Base-by-base conservation (phyloP, 1,139 yeast genomes). In the Yamadazyma sp. region DNA sequence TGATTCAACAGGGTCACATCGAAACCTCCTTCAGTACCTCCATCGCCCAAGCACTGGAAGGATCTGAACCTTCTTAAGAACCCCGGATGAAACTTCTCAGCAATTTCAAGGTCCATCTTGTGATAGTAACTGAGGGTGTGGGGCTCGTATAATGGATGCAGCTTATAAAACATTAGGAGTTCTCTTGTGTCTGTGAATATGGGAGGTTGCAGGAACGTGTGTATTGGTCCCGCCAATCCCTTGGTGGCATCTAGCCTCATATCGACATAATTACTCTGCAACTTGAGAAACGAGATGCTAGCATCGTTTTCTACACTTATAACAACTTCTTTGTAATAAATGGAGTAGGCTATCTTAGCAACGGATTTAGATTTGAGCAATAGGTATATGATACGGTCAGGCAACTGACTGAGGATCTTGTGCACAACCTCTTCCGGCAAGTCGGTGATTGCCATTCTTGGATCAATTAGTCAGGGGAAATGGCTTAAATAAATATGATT, bases 81-180 rank as follows among this genome's bases (percentile, higher is more conserved):
- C 8, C 26, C 26, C 6, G 33, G 33, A 5, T 31, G 20, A 6
- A 13, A 4, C 8, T n/a, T n/a, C 6, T 20, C 21, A 4, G 21
- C n/a, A 20, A 5, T n/a, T 6, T 20, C 16, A 12, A 31, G 26
- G 18, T 20, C 26, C 6, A 4, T 4, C 4, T n/a, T 4, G 5
- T 20, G 6, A 2, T 9, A 2, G 4, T 18, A 11, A 2, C 30
- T 15, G 5, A 37, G 13, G 3, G 34, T 37, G 21, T 33, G 13
- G 6, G 41, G 41, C 21, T 17, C 23, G 14, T 17, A 38, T n/a
- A 34, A 24, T 11, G 41, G 41, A 29, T 26, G 9, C 13, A 24
- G 21, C 26, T 20, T 38, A 25, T 27, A 34, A 20, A 38, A 38
- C 4, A 34, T 16, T 14, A 34, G 17, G 13, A 38, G 27, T 5